Evolutionary conservation across 2,329 filamentous ascomycete species (phyloP).

Genomic region (Phoma sp.): DNA sequence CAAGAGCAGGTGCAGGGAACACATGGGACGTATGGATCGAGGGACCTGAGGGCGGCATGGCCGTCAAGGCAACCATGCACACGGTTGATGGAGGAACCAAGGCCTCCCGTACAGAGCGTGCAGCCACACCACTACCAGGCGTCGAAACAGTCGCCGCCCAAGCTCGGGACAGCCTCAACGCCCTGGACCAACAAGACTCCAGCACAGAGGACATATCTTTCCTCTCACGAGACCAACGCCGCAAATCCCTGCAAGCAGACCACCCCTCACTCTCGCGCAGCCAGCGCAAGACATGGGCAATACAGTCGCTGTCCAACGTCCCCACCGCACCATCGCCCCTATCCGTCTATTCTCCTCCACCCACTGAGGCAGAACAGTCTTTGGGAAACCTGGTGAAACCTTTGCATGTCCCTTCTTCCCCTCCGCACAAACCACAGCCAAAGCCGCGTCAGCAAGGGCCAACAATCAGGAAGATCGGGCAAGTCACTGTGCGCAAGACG

Average conservation of each 20-base stretch:
- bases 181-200: neutral
- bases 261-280: neutral
- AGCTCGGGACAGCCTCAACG: neutral
- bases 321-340: neutral
- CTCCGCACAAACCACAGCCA: too few relatives aligned
- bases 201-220: neutral
- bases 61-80: conserved; percentile 51
- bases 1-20: conserved; percentile 18
- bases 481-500: neutral
- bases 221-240: neutral
- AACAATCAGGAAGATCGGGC: neutral
- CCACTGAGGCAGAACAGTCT: too few relatives aligned
- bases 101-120: neutral
- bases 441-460: too few relatives aligned
- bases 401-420: too few relatives aligned
- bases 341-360: neutral
- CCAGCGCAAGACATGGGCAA: neutral
- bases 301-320: neutral
- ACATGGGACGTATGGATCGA: conserved; percentile 51
- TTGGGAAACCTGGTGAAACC: too few relatives aligned
- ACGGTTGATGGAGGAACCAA: conserved; percentile 6
- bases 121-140: neutral
- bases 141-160: neutral
- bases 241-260: neutral
- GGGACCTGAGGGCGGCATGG: conserved; percentile 50